Evolutionary conservation across 2,329 filamentous ascomycete genomes (phyloP), one percentile per base, ranked within the genome.

Genomic region (Stagonosporopsis vannaccii): DNA sequence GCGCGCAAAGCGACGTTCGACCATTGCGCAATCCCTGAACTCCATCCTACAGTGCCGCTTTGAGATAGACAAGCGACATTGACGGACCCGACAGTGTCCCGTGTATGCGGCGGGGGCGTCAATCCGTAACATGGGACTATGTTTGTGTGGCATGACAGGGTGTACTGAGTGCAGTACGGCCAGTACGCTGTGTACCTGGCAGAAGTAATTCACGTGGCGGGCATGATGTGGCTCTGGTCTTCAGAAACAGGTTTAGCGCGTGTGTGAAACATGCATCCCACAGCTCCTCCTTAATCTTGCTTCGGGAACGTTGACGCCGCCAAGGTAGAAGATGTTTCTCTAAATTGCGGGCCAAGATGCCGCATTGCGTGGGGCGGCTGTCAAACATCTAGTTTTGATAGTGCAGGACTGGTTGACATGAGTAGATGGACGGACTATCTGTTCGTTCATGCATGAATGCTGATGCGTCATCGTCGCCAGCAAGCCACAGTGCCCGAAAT

Each of bases 291-390:
- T 43, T 37, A 59, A 61, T 52, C 42, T 65, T 56, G 37, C 33
- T 43, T 26, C 26, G 50, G 47, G 41, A 26, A 45, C 45, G 55
- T 46, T 56, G 53, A 45, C 58, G 56, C 57, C 25, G 63, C 66
- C 66, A 70, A 72, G 68, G 25, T 15, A 13, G 46, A 60, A 23
- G 55, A 49, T 64, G 62, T 67, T 70, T 69, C 62, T 61, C 30
- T 55, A 57, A 63, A 32, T 41, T 28, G 7, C 19, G 22, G 20
- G 49, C 49, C 41, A 45, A 53, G 37, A n/a, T 19, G 64, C 50
- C 30, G 52, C 46, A 52, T 62, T 46, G 46, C 26, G 32, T 45
- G 45, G 58, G 56, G 59, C 62, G 46, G 41, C 48, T 63, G 60
- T 62, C 51, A 67, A 46, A 51, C 41, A 41, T 56, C 40, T 49